A percentile compares a stretch with the other conserved stretches of the same genome.
These are phyloP conservation scores for Cyanodermella asteris DNA, from an alignment of 2,329 filamentous ascomycete species.

Conservation along the genomic window DNA sequence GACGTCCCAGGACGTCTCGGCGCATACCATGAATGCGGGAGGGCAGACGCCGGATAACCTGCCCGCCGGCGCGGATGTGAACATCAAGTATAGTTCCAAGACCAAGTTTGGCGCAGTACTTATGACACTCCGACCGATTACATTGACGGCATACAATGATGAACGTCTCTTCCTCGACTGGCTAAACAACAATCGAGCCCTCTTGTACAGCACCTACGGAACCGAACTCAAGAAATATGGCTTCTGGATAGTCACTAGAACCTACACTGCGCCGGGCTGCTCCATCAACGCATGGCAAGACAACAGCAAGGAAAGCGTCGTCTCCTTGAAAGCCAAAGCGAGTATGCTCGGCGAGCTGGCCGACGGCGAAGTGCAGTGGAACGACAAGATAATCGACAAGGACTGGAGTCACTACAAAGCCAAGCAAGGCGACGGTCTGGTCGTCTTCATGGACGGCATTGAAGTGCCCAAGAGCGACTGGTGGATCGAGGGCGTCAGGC, in stretches of 20 bases:
- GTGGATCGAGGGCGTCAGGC: conserved; percentile 4
- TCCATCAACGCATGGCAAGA: conserved; percentile 5
- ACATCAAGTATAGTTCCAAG: conserved; percentile 3
- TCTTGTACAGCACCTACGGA: conserved; percentile 2
- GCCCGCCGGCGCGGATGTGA: conserved; percentile 2
- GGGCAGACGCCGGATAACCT: conserved; percentile 4
- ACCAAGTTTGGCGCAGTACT: conserved; percentile 4
- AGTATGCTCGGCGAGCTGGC: conserved; percentile 5
- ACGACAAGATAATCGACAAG: conserved; percentile 4
- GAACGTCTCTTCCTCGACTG: conserved; percentile 5
- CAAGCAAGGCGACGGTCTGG: conserved; percentile 2
- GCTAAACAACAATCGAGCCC: conserved; percentile 1
- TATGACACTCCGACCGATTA: conserved; percentile 5
- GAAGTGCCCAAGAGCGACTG: conserved; percentile 3
- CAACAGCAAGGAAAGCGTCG: conserved; percentile 4
- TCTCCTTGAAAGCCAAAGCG: conserved; percentile 5
- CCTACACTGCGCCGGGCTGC: conserved; percentile 3
- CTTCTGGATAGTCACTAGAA: conserved; percentile 5
- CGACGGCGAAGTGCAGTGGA: conserved; percentile 4
- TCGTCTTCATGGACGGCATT: conserved; percentile 5
- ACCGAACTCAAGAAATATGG: conserved; percentile 3
- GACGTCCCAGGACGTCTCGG: conserved; percentile 2
- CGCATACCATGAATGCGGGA: conserved; percentile 2
- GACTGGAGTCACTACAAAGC: conserved; percentile 5
- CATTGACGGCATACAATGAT: conserved; percentile 5